Conservation (phyloP, 768 basidiomycete species). For the Mycena rebaudengoi region DNA sequence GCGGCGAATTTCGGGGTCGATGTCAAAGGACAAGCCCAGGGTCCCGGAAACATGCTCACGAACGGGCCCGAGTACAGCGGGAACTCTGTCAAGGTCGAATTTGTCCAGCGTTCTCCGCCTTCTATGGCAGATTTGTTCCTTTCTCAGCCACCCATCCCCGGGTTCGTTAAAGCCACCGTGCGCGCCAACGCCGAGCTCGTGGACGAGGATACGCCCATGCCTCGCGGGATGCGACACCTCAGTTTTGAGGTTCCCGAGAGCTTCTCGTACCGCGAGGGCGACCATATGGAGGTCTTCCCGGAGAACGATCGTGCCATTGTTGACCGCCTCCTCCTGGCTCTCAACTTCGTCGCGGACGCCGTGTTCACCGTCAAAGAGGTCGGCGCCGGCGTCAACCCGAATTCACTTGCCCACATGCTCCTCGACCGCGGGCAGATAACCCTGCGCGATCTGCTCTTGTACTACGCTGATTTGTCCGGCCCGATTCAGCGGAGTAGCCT, state of each 20-base stretch:
- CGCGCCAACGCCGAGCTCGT: conserved; percentile 17
- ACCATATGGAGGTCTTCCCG: conserved; percentile 23
- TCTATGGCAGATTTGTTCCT: not conserved
- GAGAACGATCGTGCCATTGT: conserved; percentile 21
- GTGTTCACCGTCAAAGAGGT: conserved; percentile 19
- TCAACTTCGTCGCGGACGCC: conserved; percentile 21
- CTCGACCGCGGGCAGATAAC: conserved; percentile 12
- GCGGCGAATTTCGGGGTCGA: conserved; percentile 23
- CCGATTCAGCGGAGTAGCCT: conserved; percentile 15
- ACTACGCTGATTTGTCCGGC: conserved; percentile 19
- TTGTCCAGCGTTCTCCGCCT: not conserved
- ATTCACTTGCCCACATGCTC: conserved; percentile 7
- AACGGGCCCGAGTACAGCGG: not conserved
- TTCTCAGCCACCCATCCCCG: conserved; percentile 9
- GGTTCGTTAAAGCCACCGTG: conserved; percentile 9
- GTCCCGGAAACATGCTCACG: conserved; percentile 1
- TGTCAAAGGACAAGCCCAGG: not conserved
- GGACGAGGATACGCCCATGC: conserved; percentile 11
- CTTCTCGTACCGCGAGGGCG: conserved; percentile 22
- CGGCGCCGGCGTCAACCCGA: conserved; percentile 7
- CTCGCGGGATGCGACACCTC: conserved; percentile 22
- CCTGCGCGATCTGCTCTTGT: conserved; percentile 13
- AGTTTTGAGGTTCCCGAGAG: conserved; percentile 13
- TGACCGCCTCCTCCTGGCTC: conserved; percentile 11
- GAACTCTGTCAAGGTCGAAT: conserved; percentile 15